Evolutionary conservation across 768 basidiomycete species (phyloP).

Genomic region (Trametes meyenii): DNA sequence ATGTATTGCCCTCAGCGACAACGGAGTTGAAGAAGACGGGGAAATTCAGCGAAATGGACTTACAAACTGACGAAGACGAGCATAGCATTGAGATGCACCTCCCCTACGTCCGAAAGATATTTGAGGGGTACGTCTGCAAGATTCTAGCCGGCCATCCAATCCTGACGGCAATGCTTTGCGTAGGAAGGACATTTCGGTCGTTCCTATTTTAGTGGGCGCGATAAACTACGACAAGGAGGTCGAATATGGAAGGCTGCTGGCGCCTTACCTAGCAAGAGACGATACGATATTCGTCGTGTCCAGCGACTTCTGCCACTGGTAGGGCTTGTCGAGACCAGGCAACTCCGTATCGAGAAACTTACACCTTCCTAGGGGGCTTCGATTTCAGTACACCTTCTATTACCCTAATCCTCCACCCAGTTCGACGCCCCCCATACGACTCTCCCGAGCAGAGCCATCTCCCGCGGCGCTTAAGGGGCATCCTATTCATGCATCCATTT

Average conservation of each 20-base stretch:
- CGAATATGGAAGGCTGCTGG: constrained; percentile 69
- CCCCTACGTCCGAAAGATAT: constrained; percentile 85
- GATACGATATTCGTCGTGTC: constrained; percentile 91
- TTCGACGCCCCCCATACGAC: constrained; percentile 48
- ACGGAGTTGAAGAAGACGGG: constrained; percentile 64
- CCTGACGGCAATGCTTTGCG: background rate
- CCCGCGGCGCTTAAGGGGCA: constrained; percentile 46
- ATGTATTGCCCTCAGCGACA: constrained; percentile 52
- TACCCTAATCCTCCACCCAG: constrained; percentile 64
- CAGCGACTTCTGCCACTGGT: constrained; percentile 99
- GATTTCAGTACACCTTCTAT: constrained; percentile 89
- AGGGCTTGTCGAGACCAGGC: background rate
- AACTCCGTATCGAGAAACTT: background rate
- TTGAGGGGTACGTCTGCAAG: constrained; percentile 61
- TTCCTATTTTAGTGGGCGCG: constrained; percentile 90
- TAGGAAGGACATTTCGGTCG: constrained; percentile 76
- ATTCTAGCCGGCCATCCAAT: background rate
- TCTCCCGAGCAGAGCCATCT: constrained; percentile 45
- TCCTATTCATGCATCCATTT: constrained; percentile 84
- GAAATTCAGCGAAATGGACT: constrained; percentile 68
- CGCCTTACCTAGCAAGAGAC: constrained; percentile 75
- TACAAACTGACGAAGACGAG: constrained; percentile 83
- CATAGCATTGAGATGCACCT: constrained; percentile 99
- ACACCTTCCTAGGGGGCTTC: constrained; percentile 61
- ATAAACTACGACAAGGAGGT: constrained; percentile 63